Evolutionary conservation across 768 basidiomycete genomes (phyloP).

Genomic region (Megacollybia marginata): DNA sequence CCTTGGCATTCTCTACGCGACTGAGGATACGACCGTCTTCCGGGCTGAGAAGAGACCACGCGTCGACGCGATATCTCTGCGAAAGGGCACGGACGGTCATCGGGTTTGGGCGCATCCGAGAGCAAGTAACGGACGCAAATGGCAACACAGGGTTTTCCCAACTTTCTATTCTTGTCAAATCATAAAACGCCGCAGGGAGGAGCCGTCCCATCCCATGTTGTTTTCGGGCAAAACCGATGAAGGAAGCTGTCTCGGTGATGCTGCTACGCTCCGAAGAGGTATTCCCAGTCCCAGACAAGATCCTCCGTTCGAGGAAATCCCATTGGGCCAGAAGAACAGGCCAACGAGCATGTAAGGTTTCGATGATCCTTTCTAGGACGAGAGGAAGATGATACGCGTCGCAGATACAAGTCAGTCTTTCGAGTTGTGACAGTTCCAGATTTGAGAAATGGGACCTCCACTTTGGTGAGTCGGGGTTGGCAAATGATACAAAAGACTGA

Average conservation of each 20-base stretch:
- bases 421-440: not conserved
- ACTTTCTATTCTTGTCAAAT: not conserved
- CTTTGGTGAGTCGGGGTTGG: not conserved
- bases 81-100: not conserved
- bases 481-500: not conserved
- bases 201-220: not conserved
- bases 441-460: not conserved
- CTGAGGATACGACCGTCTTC: not conserved
- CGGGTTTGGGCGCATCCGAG: not conserved
- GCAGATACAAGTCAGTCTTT: not conserved
- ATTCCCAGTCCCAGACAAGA: not conserved
- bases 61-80: not conserved
- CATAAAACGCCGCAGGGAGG: not conserved
- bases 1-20: not conserved
- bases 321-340: not conserved
- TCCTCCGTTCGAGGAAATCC: not conserved
- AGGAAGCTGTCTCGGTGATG: not conserved
- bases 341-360: not conserved
- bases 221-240: not conserved
- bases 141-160: not conserved
- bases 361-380: not conserved
- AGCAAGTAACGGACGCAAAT: not conserved
- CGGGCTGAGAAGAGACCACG: not conserved
- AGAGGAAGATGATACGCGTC: not conserved
- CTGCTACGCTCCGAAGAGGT: not conserved